Percentiles rank a stretch among this genome's conserved stretches.
phyloP scores from a whole-genome alignment of 805 yeast species.

The Saturnispora halmiae region DNA sequence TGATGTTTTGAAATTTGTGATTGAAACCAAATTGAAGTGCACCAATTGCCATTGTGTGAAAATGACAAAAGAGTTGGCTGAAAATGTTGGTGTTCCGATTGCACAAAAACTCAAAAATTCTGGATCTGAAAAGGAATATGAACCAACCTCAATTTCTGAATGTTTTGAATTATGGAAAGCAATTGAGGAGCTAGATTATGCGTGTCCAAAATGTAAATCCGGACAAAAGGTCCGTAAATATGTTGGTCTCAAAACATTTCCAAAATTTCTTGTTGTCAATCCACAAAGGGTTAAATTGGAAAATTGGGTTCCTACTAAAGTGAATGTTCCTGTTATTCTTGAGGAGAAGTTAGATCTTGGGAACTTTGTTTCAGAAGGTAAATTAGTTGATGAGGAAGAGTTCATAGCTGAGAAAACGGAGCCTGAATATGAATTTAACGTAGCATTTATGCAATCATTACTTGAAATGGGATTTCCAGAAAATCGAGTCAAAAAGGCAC shows the following conservation, averaged over 20 bases:
- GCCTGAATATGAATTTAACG: slow-evolving; percentile 43
- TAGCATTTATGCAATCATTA: slow-evolving; percentile 44
- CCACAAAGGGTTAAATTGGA: slow-evolving; percentile 75
- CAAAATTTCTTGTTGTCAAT: slow-evolving; percentile 59
- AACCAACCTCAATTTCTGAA: slow-evolving; percentile 40
- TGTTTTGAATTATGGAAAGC: slow-evolving; percentile 38
- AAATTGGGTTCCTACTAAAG: slow-evolving; percentile 85
- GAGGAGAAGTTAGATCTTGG: slow-evolving; percentile 37
- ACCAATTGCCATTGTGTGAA: slow-evolving; percentile 51
- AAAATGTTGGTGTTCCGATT: slow-evolving; percentile 56
- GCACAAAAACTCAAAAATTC: slow-evolving; percentile 31
- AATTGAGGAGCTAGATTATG: slow-evolving; percentile 52
- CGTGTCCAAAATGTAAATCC: slow-evolving; percentile 47
- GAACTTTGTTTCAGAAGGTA: slow-evolving; percentile 33
- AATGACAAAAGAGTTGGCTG: slow-evolving; percentile 45
- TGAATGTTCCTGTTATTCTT: slow-evolving; percentile 58
- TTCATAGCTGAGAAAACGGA: slow-evolving; percentile 26
- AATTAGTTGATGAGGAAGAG: slow-evolving; percentile 32
- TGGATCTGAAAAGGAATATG: slow-evolving; percentile 36
- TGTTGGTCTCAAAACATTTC: slow-evolving; percentile 51
- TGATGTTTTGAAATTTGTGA: slow-evolving; percentile 51
- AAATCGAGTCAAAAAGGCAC: slow-evolving; percentile 54
- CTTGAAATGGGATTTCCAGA: slow-evolving; percentile 83
- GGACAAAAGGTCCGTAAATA: slow-evolving; percentile 32
- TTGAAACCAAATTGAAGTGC: slow-evolving; percentile 56